Evolutionary conservation across 139 green algal species (phyloP).

Genomic region (Chlamydomonas schloesseri): DNA sequence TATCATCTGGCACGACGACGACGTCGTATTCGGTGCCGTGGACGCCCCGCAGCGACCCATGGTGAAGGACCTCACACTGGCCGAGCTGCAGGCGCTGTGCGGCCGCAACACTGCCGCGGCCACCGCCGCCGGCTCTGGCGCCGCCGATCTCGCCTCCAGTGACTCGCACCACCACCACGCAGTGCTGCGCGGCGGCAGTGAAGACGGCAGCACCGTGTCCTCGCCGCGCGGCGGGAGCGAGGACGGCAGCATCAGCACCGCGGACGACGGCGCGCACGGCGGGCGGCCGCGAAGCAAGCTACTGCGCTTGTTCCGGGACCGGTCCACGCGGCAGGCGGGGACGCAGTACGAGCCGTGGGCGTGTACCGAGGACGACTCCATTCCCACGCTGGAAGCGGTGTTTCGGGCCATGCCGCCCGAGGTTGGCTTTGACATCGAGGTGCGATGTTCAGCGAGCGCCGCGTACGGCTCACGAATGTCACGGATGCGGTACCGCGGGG

Average conservation of each 20-base stretch:
- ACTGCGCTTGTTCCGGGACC: slow-evolving; percentile 41
- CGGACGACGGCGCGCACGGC: not conserved
- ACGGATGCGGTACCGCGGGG: no score
- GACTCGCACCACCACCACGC: no score
- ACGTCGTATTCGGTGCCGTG: slow-evolving; percentile 64
- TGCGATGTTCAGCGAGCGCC: no score
- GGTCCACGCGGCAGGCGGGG: slow-evolving; percentile 1
- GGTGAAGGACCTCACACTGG: slow-evolving; percentile 73
- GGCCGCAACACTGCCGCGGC: not conserved
- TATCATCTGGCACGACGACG: slow-evolving; percentile 90
- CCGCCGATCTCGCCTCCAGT: not conserved
- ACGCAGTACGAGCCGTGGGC: slow-evolving; percentile 46
- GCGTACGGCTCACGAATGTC: no score
- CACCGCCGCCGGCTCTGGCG: not conserved
- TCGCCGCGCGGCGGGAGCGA: slow-evolving; percentile 1
- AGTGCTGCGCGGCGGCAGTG: not conserved
- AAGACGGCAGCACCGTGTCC: not conserved
- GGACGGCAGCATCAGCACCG: slow-evolving; percentile 22
- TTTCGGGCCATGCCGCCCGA: slow-evolving; percentile 67
- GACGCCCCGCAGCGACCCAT: slow-evolving; percentile 31
- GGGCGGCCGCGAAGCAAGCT: not conserved
- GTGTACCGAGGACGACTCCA: slow-evolving; percentile 73
- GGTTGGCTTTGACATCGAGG: slow-evolving; percentile 89
- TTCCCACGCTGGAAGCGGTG: slow-evolving; percentile 83
- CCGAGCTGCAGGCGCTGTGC: slow-evolving; percentile 75